These are phyloP conservation scores for Pleochaeta shiraiana DNA, from an alignment of 2,329 filamentous ascomycete species.

Conservation along the genomic window DNA sequence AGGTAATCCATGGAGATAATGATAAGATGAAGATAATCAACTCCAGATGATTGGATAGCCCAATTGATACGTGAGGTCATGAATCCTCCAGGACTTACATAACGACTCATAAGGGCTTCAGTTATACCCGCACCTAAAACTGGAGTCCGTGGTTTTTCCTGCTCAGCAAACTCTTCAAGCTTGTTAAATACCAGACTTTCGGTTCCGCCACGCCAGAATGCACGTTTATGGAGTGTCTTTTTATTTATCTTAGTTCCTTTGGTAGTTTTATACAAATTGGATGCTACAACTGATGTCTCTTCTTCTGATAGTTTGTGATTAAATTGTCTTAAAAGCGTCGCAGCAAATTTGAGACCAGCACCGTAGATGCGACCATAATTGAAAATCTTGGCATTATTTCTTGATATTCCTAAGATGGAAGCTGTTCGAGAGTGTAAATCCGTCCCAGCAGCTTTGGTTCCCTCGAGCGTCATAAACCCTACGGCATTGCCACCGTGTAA, in stretches of 20 bases:
- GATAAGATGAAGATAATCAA: constrained; percentile 89
- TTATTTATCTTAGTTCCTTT: constrained; percentile 74
- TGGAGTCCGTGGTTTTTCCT: constrained; percentile 74
- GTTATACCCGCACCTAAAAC: constrained; percentile 91
- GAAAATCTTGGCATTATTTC: constrained; percentile 93
- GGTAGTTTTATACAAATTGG: constrained; percentile 66
- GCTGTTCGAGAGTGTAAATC: constrained; percentile 91
- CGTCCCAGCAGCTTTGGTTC: constrained; percentile 81
- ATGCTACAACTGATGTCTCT: constrained; percentile 54
- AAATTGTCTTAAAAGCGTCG: constrained; percentile 78
- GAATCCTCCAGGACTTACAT: constrained; percentile 73
- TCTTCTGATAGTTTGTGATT: constrained; percentile 65
- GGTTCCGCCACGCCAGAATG: constrained; percentile 91
- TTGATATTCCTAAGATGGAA: constrained; percentile 73
- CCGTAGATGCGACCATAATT: constrained; percentile 98
- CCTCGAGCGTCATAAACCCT: constrained; percentile 97
- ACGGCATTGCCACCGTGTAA: constrained; percentile 93
- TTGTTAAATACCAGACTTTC: constrained; percentile 98
- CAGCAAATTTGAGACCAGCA: constrained; percentile 86
- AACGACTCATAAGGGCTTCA: constrained; percentile 75
- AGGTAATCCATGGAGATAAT: constrained; percentile 93
- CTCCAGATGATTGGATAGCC: constrained; percentile 94
- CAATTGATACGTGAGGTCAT: constrained; percentile 96
- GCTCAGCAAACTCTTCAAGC: constrained; percentile 92
- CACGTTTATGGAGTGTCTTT: constrained; percentile 44